phyloP scores from a whole-genome alignment of 2,329 filamentous ascomycete species.

The Aureobasidium leucospermi region DNA sequence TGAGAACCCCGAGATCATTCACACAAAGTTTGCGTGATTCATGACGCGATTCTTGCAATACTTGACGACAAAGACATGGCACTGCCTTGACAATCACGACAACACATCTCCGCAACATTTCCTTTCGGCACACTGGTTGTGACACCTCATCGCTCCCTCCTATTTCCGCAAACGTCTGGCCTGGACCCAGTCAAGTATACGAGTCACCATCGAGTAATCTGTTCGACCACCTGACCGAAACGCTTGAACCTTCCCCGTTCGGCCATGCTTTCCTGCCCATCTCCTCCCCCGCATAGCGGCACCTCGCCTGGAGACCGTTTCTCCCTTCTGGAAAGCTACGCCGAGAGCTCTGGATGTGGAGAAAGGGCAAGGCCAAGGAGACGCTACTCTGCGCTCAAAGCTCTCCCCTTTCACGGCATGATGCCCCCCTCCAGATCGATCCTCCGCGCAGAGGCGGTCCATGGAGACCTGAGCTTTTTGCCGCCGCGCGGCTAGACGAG shows the following conservation, averaged over 20 bases:
- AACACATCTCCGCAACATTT: background rate
- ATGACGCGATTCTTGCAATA: background rate
- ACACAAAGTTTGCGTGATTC: conserved; percentile 83
- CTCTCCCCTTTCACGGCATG: background rate
- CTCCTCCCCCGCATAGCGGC: conserved; percentile 1
- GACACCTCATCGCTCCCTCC: conserved; percentile 2
- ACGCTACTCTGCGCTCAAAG: background rate
- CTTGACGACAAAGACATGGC: conserved; percentile 6
- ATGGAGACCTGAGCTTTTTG: background rate
- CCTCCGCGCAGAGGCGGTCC: background rate
- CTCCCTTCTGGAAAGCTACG: background rate
- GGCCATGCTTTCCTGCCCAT: background rate
- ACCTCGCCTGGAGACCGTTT: background rate
- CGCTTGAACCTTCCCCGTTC: conserved; percentile 4
- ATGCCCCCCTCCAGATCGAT: no score
- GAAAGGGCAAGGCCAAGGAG: background rate
- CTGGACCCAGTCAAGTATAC: background rate
- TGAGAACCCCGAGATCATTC: conserved; percentile 97
- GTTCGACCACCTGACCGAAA: conserved; percentile 7
- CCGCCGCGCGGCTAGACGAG: conserved; percentile 7
- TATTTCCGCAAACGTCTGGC: background rate
- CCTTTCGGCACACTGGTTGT: background rate
- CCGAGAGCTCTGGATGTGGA: background rate
- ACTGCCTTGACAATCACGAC: background rate
- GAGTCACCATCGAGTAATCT: conserved; percentile 7